phyloP scores from a whole-genome alignment of 805 yeast species.

The Brettanomyces custersianus region DNA sequence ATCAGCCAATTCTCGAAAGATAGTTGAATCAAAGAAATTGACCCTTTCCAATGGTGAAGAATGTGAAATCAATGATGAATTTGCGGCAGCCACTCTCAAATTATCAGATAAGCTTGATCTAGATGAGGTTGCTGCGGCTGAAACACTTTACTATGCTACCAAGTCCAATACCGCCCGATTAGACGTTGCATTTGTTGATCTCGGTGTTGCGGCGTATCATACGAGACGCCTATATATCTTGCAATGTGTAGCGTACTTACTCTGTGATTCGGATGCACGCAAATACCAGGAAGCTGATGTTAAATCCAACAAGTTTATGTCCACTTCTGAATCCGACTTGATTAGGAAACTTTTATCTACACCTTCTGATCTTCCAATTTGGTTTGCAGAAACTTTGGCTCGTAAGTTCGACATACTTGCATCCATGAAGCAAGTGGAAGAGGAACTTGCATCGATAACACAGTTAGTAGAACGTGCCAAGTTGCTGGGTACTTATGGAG shows the following conservation, averaged over 20 bases:
- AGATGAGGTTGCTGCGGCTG: slow-evolving; percentile 72
- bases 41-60: slow-evolving; percentile 46
- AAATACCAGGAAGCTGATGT: too few relatives aligned
- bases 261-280: too few relatives aligned
- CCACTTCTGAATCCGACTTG: too few relatives aligned
- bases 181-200: slow-evolving; percentile 43
- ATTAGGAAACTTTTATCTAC: too few relatives aligned
- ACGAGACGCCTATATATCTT: slow-evolving; percentile 66
- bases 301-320: too few relatives aligned
- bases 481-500: slow-evolving; percentile 39
- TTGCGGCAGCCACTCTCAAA: slow-evolving; percentile 48
- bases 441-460: slow-evolving; percentile 43
- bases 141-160: slow-evolving; percentile 45
- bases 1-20: slow-evolving; percentile 36
- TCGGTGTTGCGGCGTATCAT: slow-evolving; percentile 62
- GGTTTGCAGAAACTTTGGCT: too few relatives aligned
- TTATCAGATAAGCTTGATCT: slow-evolving; percentile 59
- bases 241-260: slow-evolving; percentile 44
- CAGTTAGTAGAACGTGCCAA: slow-evolving; percentile 42
- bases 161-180: slow-evolving; percentile 26
- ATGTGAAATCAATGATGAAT: slow-evolving; percentile 56
- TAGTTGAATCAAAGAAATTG: slow-evolving; percentile 38
- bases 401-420: slow-evolving; percentile 20
- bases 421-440: slow-evolving; percentile 53
- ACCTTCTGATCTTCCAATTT: too few relatives aligned